Conservation (phyloP, 345 rosid species). For the Trapa incisa region DNA sequence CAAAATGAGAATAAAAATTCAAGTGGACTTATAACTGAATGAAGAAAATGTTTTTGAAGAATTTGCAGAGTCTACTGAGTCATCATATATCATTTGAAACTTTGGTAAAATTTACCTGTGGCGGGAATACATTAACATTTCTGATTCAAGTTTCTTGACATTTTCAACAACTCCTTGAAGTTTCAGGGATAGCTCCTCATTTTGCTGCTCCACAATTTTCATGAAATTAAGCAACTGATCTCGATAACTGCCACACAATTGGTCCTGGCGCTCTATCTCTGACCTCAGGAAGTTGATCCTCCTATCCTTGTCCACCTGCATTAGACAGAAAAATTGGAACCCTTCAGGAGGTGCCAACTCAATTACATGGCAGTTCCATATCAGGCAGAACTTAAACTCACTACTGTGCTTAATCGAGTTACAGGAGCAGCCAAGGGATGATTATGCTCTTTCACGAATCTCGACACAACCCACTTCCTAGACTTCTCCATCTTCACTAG, state of each 20-base stretch:
- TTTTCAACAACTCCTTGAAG: conserved; percentile 40
- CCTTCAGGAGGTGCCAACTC: not conserved
- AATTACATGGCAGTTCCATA: not conserved
- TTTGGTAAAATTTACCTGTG: conserved; percentile 16
- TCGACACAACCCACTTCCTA: conserved; percentile 73
- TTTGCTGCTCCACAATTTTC: conserved; percentile 43
- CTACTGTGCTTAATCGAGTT: conserved; percentile 34
- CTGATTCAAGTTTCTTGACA: conserved; percentile 44
- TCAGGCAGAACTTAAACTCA: conserved; percentile 19
- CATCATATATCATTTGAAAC: not conserved
- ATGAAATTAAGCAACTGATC: conserved; percentile 42
- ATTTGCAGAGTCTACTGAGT: not conserved
- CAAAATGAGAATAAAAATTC: not conserved
- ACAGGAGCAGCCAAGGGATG: conserved; percentile 47
- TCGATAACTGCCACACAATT: conserved; percentile 35
- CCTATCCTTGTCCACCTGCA: conserved; percentile 58
- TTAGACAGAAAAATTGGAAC: not conserved
- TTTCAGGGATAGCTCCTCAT: conserved; percentile 47
- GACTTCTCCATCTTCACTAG: conserved; percentile 67
- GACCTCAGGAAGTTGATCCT: conserved; percentile 44
- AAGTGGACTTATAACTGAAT: not conserved
- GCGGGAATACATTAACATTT: conserved; percentile 19
- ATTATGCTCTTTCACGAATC: conserved; percentile 67
- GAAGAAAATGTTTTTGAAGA: not conserved
- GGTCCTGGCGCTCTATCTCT: conserved; percentile 49